These are phyloP conservation scores for Colletotrichum tropicale DNA, from an alignment of 2,329 filamentous ascomycete species.

Conservation along the genomic window DNA sequence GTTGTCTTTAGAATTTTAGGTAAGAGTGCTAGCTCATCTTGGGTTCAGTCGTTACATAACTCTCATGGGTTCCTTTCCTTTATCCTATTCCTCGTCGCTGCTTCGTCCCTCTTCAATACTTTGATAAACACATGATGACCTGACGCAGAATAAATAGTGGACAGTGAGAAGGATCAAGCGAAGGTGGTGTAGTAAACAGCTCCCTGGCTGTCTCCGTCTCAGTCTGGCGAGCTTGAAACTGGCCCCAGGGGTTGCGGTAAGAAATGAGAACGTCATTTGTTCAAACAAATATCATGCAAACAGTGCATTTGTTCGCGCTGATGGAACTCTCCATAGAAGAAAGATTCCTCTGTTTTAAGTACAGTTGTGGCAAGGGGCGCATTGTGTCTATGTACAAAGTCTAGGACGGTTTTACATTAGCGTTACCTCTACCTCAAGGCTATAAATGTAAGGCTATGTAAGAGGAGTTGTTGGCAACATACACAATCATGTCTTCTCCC, in stretches of 20 bases:
- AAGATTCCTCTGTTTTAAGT: neutral
- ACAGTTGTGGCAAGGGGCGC: neutral
- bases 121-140: neutral
- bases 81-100: no score
- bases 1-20: no score
- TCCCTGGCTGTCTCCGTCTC: neutral
- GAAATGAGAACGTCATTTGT: neutral
- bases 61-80: neutral
- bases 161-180: neutral
- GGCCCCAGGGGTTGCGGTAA: no score
- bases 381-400: neutral
- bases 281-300: accelerated
- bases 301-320: neutral
- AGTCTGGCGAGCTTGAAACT: neutral
- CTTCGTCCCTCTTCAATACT: no score
- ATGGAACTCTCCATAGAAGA: neutral
- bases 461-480: no score
- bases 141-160: neutral
- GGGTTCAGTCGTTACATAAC: no score
- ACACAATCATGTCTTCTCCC: no score
- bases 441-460: neutral
- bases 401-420: accelerated
- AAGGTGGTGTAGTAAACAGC: neutral
- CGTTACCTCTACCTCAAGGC: neutral
- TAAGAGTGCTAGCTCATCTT: no score